These are phyloP conservation scores for Discostella stelligera DNA, from an alignment of 352 stramenopile species.

Conservation along the genomic window DNA sequence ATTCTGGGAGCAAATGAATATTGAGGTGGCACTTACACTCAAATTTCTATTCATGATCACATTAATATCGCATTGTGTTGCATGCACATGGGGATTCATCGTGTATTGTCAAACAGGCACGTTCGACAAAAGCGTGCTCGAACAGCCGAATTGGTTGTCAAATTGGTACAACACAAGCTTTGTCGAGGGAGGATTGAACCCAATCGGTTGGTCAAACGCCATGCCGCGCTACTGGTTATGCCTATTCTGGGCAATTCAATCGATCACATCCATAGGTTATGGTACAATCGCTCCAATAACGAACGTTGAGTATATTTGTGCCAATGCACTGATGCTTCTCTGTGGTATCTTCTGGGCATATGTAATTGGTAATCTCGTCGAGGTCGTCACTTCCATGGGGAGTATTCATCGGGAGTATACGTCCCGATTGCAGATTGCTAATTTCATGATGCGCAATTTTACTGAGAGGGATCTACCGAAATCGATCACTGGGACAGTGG, in stretches of 20 bases:
- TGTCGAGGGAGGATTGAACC: constrained; percentile 46
- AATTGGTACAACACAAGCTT: constrained; percentile 43
- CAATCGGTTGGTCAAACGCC: constrained; percentile 50
- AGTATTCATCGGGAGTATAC: constrained; percentile 24
- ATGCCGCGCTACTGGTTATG: constrained; percentile 52
- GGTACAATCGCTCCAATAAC: constrained; percentile 59
- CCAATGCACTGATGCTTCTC: constrained; percentile 32
- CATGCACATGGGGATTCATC: constrained; percentile 56
- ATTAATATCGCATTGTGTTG: constrained; percentile 51
- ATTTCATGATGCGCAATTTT: constrained; percentile 53
- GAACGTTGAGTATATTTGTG: constrained; percentile 48
- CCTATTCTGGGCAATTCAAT: constrained; percentile 70
- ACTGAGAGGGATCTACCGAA: constrained; percentile 18
- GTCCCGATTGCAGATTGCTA: constrained; percentile 44
- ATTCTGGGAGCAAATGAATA: constrained; percentile 29
- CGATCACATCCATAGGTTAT: constrained; percentile 67
- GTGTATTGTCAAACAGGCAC: constrained; percentile 42
- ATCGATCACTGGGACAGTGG: constrained; percentile 5
- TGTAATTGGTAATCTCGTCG: constrained; percentile 59
- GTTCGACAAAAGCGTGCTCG: constrained; percentile 29
- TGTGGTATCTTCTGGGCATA: constrained; percentile 60
- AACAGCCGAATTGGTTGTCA: constrained; percentile 52
- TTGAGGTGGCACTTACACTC: constrained; percentile 15
- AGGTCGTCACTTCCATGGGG: constrained; percentile 41
- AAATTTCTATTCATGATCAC: constrained; percentile 56